Conservation (phyloP, 2,329 filamentous ascomycete genomes). For the Penicillium sp. region DNA sequence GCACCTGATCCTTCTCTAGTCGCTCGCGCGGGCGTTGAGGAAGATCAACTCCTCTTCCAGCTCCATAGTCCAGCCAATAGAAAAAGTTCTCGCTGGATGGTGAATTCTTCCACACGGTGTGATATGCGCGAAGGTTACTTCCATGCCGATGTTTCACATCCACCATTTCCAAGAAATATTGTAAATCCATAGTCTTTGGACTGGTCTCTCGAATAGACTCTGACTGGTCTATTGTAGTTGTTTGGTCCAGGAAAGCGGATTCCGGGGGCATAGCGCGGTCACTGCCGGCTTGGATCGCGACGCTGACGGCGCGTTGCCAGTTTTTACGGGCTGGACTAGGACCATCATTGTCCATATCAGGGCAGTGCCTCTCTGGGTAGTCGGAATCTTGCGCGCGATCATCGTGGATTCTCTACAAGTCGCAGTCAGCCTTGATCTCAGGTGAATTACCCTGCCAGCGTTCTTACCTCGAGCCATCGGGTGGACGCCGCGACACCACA, state of each 20-base stretch:
- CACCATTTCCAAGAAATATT: conserved; percentile 82
- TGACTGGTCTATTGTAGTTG: conserved; percentile 36
- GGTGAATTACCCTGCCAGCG: neutral
- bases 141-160: conserved; percentile 84
- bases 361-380: neutral
- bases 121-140: conserved; percentile 72
- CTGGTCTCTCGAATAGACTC: conserved; percentile 53
- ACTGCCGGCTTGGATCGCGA: conserved; percentile 65
- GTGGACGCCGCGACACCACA: conserved; percentile 62
- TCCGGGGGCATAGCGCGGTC: conserved; percentile 47
- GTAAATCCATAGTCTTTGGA: conserved; percentile 74
- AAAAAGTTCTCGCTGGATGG: conserved; percentile 84
- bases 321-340: conserved; percentile 54
- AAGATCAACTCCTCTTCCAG: conserved; percentile 64
- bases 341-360: conserved; percentile 6
- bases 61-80: conserved; percentile 83
- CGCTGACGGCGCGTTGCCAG: conserved; percentile 68
- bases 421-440: neutral
- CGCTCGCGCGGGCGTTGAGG: conserved; percentile 65
- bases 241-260: conserved; percentile 14
- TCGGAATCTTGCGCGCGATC: neutral
- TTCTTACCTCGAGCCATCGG: conserved; percentile 61
- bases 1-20: conserved; percentile 70
- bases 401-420: neutral
- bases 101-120: conserved; percentile 72